phyloP scores from a whole-genome alignment of 441 rosid species.

The Adansonia grandidieri region DNA sequence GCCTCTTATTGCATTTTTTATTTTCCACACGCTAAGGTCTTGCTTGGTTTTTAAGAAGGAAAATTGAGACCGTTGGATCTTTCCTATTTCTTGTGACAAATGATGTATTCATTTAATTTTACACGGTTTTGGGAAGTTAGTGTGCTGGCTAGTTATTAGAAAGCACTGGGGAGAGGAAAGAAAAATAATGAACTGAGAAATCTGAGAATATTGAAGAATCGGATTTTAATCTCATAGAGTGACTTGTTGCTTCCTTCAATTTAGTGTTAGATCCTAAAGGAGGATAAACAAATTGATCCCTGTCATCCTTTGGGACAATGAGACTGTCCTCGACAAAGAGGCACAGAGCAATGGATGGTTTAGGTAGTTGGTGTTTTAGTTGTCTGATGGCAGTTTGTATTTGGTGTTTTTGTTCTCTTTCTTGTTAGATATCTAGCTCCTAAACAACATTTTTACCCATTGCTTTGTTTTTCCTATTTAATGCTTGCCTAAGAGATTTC shows the following conservation, averaged over 20 bases:
- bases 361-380: not conserved
- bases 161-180: not conserved
- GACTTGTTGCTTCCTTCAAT: not conserved
- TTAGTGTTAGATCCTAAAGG: not conserved
- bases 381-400: not conserved
- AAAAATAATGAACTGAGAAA: not conserved
- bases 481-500: not conserved
- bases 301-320: not conserved
- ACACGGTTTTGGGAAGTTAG: not conserved
- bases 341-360: not conserved
- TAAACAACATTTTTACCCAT: not conserved
- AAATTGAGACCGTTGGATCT: not conserved
- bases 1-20: not conserved
- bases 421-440: not conserved
- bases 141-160: not conserved
- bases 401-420: not conserved
- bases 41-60: not conserved
- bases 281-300: not conserved
- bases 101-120: constrained; percentile 2
- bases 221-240: no score
- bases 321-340: not conserved
- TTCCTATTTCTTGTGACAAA: not conserved
- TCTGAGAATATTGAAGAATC: no score
- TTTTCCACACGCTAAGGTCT: not conserved
- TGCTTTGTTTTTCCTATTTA: not conserved